A percentile compares a stretch with the other conserved stretches of the same genome.
Evolutionary conservation across 148 eudicot species (phyloP).

Genomic region (Talinum fruticosum): DNA sequence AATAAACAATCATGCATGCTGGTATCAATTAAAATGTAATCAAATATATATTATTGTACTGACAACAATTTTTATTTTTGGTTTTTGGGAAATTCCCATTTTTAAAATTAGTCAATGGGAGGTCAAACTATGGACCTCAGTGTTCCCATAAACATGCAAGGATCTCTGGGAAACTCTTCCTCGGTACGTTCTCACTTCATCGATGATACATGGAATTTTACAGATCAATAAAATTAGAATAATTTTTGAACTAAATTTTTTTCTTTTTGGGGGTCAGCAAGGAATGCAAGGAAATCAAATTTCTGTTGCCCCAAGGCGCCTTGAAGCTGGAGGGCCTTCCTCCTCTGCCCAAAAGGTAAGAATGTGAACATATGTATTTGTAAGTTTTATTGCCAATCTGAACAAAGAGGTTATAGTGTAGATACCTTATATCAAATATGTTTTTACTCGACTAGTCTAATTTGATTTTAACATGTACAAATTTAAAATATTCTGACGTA

Average conservation of each 20-base stretch:
- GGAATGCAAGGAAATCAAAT: slow-evolving; percentile 10
- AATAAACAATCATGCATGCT: neutral
- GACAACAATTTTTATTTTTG: neutral
- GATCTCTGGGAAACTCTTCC: neutral
- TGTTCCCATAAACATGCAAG: slow-evolving; percentile 2
- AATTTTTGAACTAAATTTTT: neutral
- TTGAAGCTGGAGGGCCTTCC: slow-evolving; percentile 6
- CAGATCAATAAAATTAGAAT: neutral
- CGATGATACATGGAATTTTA: neutral
- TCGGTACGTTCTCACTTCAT: neutral
- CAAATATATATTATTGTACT: neutral
- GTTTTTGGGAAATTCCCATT: neutral
- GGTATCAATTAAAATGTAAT: neutral
- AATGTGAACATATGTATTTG: neutral
- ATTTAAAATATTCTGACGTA: too few species aligned
- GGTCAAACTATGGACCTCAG: neutral
- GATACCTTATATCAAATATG: too few species aligned
- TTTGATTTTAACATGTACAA: too few species aligned
- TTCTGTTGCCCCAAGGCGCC: neutral
- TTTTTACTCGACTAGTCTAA: too few species aligned
- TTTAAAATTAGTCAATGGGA: neutral
- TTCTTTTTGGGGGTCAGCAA: neutral
- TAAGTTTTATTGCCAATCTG: too few species aligned
- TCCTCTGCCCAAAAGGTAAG: slow-evolving; percentile 8
- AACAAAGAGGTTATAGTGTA: too few species aligned